phyloP scores from a whole-genome alignment of 2,329 filamentous ascomycete species.

The Trichophyton verrucosum region DNA sequence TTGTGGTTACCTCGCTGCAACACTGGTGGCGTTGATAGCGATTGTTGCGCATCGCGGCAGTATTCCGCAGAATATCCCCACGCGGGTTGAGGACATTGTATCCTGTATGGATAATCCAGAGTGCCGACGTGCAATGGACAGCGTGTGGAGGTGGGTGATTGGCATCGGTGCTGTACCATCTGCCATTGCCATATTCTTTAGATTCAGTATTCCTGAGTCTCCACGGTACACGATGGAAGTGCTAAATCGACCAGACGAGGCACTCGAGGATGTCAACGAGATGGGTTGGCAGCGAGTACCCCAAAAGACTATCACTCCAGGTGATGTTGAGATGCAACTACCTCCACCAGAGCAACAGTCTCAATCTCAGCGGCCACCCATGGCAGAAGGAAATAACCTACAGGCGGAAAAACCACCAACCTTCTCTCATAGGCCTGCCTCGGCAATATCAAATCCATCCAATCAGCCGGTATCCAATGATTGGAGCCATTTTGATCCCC shows the following conservation, averaged over 20 bases:
- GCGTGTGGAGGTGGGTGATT: constrained; percentile 55
- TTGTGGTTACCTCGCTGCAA: constrained; percentile 63
- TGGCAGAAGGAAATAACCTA: not conserved
- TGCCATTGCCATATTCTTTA: constrained; percentile 51
- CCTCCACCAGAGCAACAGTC: not conserved
- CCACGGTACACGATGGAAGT: constrained; percentile 55
- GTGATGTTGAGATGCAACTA: constrained; percentile 2
- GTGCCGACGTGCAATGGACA: constrained; percentile 36
- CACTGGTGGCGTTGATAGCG: constrained; percentile 46
- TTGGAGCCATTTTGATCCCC: not conserved
- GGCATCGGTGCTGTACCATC: constrained; percentile 54
- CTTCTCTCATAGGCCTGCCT: not conserved
- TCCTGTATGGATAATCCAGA: not conserved
- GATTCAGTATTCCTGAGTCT: constrained; percentile 55
- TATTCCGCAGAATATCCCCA: not conserved
- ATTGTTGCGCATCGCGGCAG: not conserved
- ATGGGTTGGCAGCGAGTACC: constrained; percentile 1
- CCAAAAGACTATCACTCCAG: not conserved
- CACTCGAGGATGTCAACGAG: constrained; percentile 10
- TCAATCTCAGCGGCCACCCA: not conserved
- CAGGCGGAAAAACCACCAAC: not conserved
- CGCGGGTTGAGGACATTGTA: not conserved
- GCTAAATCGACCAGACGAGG: constrained; percentile 13
- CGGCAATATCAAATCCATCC: not conserved
- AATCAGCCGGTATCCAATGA: not conserved